A percentile compares a stretch with the other conserved stretches of the same genome.
These are phyloP conservation scores for Eucalyptus cladocalyx DNA, from an alignment of 345 rosid species.

Conservation along the genomic window DNA sequence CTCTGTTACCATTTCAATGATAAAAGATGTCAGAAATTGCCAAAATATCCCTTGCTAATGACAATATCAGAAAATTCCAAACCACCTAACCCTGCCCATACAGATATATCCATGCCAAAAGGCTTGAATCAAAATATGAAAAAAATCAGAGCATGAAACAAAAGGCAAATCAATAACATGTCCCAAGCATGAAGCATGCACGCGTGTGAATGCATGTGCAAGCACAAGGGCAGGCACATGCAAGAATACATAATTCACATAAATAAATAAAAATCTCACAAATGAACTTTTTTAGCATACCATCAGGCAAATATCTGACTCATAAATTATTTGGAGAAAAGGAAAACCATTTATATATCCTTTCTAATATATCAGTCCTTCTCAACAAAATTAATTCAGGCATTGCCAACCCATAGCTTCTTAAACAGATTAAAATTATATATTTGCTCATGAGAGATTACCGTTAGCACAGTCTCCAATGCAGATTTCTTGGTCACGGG, in stretches of 20 bases:
- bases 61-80: not conserved
- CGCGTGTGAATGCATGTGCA: not conserved
- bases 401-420: not conserved
- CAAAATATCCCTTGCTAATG: not conserved
- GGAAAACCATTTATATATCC: not conserved
- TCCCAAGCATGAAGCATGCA: not conserved
- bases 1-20: not conserved
- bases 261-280: not conserved
- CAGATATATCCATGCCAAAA: not conserved
- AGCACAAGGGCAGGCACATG: not conserved
- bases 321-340: not conserved
- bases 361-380: not conserved
- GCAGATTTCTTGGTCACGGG: conserved; percentile 88
- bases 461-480: conserved; percentile 97
- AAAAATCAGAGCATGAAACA: not conserved
- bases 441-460: conserved; percentile 13
- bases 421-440: not conserved
- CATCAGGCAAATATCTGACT: not conserved
- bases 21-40: not conserved
- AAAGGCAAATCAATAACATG: not conserved
- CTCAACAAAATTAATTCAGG: not conserved
- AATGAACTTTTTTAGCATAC: not conserved
- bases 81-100: not conserved
- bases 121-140: not conserved
- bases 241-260: not conserved